A percentile compares a stretch with the other conserved stretches of the same genome.
These are phyloP conservation scores for Pulveroboletus sp. DNA, from an alignment of 768 basidiomycete genomes.

Conservation along the genomic window DNA sequence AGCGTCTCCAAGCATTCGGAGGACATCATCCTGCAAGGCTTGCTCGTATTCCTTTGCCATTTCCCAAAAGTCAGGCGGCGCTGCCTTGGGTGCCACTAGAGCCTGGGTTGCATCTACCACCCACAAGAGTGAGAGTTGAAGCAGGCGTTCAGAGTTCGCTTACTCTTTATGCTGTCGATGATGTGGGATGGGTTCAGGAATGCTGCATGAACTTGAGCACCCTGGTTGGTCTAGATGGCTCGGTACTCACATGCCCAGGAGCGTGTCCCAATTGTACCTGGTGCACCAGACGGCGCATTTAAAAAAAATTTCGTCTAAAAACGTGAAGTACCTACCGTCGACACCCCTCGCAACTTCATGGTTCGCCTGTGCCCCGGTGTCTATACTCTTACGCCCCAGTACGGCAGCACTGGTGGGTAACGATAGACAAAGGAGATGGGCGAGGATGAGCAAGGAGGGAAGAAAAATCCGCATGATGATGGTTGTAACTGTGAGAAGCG, in stretches of 20 bases:
- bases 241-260: neutral
- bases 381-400: no score
- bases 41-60: conserved; percentile 1
- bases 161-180: conserved; percentile 2
- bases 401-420: neutral
- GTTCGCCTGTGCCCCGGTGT: neutral
- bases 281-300: neutral
- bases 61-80: conserved; percentile 15
- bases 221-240: neutral
- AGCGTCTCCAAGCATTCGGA: conserved; percentile 2
- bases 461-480: neutral
- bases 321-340: neutral
- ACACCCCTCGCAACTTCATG: neutral
- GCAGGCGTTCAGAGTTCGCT: neutral
- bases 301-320: neutral
- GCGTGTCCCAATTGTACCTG: neutral
- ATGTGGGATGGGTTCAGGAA: neutral
- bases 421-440: neutral
- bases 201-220: neutral
- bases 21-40: conserved; percentile 1
- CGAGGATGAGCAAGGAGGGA: neutral
- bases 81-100: neutral
- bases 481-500: neutral
- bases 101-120: neutral
- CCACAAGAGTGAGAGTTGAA: neutral